phyloP scores from a whole-genome alignment of 225 moss, liverwort and hornwort genomes.

The Ulota crispa region DNA sequence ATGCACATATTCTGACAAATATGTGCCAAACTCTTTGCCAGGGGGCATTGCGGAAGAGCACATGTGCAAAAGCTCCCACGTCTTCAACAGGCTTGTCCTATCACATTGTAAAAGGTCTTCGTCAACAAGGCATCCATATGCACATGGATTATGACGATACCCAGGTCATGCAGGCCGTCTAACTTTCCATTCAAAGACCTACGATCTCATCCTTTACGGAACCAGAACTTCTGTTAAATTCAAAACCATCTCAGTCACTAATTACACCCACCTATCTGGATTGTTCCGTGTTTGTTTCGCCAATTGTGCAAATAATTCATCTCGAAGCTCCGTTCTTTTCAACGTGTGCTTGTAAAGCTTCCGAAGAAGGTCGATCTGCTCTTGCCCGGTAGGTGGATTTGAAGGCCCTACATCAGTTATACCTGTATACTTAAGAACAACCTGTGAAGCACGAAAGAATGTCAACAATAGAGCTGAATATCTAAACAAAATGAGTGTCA shows the following conservation, averaged over 20 bases:
- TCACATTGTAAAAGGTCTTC: conserved; percentile 23
- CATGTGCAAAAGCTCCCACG: conserved; percentile 95
- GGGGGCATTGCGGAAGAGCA: conserved; percentile 99
- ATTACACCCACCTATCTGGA: conserved; percentile 69
- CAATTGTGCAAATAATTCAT: conserved; percentile 95
- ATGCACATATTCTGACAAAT: conserved; percentile 91
- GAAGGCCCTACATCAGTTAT: conserved; percentile 58
- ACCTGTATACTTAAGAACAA: conserved; percentile 88
- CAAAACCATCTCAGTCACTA: conserved; percentile 10
- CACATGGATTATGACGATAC: neutral
- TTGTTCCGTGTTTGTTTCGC: conserved; percentile 95
- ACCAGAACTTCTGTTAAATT: neutral
- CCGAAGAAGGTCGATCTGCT: conserved; percentile 87
- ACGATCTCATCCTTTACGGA: neutral
- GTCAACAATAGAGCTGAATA: conserved; percentile 15
- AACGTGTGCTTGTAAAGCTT: conserved; percentile 97
- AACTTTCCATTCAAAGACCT: conserved; percentile 7
- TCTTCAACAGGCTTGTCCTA: conserved; percentile 82
- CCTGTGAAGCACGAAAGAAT: conserved; percentile 38
- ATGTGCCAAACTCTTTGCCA: conserved; percentile 91
- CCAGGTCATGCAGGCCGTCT: neutral
- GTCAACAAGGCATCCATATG: conserved; percentile 21
- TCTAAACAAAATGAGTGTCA: neutral
- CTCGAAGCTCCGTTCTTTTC: conserved; percentile 93
- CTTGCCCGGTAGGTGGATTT: conserved; percentile 72